Conservation (phyloP, 2,329 filamentous ascomycete genomes). For the Fusarium sp. region DNA sequence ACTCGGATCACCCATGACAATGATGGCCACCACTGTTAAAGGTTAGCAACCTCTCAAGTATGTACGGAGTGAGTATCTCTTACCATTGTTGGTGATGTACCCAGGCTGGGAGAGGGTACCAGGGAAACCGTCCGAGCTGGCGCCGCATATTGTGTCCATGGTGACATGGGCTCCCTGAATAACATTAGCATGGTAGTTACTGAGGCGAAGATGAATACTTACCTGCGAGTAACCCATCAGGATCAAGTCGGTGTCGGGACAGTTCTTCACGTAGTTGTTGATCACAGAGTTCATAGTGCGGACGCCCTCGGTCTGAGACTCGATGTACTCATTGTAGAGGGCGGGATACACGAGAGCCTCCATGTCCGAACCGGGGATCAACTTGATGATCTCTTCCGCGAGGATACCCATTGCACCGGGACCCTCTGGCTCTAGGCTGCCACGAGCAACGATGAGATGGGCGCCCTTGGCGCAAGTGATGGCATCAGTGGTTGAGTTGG, state of each 20-base stretch:
- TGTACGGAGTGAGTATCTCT: rapidly evolving
- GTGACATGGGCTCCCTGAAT: conserved; percentile 20
- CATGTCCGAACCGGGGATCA: conserved; percentile 29
- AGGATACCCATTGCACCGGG: conserved; percentile 30
- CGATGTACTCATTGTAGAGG: conserved; percentile 20
- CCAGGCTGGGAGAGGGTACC: not conserved
- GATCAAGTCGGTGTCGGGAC: conserved; percentile 27
- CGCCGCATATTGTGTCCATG: conserved; percentile 19
- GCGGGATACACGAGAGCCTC: conserved; percentile 35
- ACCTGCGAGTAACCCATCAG: conserved; percentile 34
- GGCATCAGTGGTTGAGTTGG: not conserved
- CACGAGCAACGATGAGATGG: conserved; percentile 34
- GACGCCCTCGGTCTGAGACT: conserved; percentile 32
- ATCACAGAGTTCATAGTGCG: conserved; percentile 10
- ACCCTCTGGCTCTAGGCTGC: conserved; percentile 31
- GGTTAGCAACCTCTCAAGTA: not conserved
- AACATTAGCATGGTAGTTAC: not conserved
- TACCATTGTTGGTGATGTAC: conserved; percentile 4
- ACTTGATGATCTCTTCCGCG: conserved; percentile 1
- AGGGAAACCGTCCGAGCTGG: conserved; percentile 18
- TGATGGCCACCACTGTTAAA: not conserved
- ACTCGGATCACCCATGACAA: conserved; percentile 28
- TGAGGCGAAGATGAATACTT: not conserved
- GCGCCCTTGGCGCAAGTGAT: conserved; percentile 22
- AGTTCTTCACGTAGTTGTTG: conserved; percentile 14